Evolutionary conservation across 345 rosid genomes (phyloP).

Genomic region (Hevea brasiliensis): DNA sequence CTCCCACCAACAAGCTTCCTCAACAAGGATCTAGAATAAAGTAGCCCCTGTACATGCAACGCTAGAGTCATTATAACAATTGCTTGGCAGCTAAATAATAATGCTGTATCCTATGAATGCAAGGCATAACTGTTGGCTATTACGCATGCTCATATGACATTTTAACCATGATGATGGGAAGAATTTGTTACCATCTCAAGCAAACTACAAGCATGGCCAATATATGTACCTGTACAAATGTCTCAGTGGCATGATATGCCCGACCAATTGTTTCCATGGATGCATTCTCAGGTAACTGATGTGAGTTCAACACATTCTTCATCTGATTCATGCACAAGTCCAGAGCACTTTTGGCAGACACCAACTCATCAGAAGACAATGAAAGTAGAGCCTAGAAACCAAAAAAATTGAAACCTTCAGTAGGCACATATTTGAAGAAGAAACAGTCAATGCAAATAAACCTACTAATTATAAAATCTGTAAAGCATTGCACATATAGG

Average conservation of each 20-base stretch:
- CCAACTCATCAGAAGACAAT: constrained; percentile 82
- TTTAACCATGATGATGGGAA: constrained; percentile 9
- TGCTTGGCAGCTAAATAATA: neutral
- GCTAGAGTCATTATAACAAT: neutral
- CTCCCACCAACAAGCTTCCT: constrained; percentile 68
- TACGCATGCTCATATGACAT: constrained; percentile 5
- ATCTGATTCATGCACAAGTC: constrained; percentile 82
- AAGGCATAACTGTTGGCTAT: neutral
- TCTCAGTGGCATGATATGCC: constrained; percentile 89
- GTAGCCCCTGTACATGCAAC: constrained; percentile 64
- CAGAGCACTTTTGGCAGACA: constrained; percentile 80
- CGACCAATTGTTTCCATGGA: constrained; percentile 90
- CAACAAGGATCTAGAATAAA: constrained; percentile 76
- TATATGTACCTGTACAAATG: constrained; percentile 76
- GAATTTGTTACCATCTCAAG: constrained; percentile 1
- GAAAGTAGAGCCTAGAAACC: constrained; percentile 78
- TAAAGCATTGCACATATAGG: constrained; percentile 3
- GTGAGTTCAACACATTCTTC: constrained; percentile 75
- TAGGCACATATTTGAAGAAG: constrained; percentile 1
- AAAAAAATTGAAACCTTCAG: constrained; percentile 26
- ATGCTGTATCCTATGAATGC: neutral
- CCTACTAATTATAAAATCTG: neutral
- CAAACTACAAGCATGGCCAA: neutral
- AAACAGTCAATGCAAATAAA: constrained; percentile 9
- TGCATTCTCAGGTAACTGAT: constrained; percentile 79